Evolutionary conservation across 1,284 basidiomycete genomes (phyloP).

Genomic region (Moesziomyces sp.): DNA sequence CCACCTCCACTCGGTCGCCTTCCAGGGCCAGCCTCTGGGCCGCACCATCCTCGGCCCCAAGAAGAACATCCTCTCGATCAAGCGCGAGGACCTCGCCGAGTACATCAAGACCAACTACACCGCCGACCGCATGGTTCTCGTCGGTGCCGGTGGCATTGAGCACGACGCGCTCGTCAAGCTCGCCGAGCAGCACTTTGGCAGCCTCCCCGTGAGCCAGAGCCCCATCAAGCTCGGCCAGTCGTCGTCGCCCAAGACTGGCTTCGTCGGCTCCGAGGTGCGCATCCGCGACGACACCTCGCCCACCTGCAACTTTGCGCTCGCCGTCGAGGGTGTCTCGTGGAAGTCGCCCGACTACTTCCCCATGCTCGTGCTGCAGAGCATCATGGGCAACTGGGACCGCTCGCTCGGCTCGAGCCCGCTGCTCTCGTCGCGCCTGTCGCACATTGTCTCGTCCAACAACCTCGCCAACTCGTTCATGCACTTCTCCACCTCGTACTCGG

Average conservation of each 20-base stretch:
- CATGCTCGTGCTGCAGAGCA: constrained; percentile 97
- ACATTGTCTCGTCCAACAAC: constrained; percentile 91
- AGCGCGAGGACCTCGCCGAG: constrained; percentile 84
- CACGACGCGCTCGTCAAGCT: constrained; percentile 93
- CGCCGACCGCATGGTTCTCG: constrained; percentile 97
- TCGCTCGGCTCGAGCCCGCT: constrained; percentile 90
- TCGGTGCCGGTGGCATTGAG: constrained; percentile 94
- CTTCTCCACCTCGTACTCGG: constrained; percentile 99
- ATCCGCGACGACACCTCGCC: constrained; percentile 89
- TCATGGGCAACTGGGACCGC: constrained; percentile 99
- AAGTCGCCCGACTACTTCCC: constrained; percentile 98
- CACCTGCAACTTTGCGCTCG: constrained; percentile 92
- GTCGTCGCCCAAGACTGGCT: constrained; percentile 73
- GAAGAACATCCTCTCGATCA: constrained; percentile 95
- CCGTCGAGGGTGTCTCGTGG: constrained; percentile 98
- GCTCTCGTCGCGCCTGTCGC: constrained; percentile 88
- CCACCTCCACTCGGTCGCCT: constrained; percentile 95
- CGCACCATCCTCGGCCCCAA: constrained; percentile 98
- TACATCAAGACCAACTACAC: constrained; percentile 99
- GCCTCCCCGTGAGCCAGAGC: constrained; percentile 85
- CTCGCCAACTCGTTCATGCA: constrained; percentile 99
- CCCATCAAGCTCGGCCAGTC: constrained; percentile 85
- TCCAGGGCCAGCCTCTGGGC: constrained; percentile 93
- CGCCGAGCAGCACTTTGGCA: constrained; percentile 91
- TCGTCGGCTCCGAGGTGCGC: constrained; percentile 95